These are phyloP conservation scores for Auricularia cornea DNA, from an alignment of 768 basidiomycete genomes.

Conservation along the genomic window DNA sequence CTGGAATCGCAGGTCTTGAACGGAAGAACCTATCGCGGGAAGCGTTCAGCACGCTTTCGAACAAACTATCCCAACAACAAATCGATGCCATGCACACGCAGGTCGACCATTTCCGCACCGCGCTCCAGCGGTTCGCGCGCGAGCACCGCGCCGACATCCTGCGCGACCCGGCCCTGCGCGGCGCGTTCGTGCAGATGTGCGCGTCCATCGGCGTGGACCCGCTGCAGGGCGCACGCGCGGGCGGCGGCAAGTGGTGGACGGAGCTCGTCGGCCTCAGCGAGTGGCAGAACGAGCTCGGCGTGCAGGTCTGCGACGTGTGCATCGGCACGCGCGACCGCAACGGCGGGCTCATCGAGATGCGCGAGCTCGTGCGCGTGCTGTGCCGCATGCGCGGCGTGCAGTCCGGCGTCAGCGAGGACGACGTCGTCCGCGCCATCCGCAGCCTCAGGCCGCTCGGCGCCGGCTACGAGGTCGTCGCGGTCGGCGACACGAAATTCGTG, in stretches of 20 bases:
- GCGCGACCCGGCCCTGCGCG: slow-evolving; percentile 76
- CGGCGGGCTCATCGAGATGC: slow-evolving; percentile 87
- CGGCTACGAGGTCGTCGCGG: slow-evolving; percentile 80
- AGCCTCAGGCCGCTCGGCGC: slow-evolving; percentile 81
- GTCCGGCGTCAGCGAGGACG: slow-evolving; percentile 68
- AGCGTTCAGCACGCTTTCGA: slow-evolving; percentile 43
- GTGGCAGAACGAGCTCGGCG: slow-evolving; percentile 93
- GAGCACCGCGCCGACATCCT: slow-evolving; percentile 80
- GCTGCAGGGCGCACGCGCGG: slow-evolving; percentile 73
- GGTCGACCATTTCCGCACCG: slow-evolving; percentile 73
- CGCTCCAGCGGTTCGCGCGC: slow-evolving; percentile 70
- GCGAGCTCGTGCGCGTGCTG: slow-evolving; percentile 73
- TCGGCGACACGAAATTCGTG: slow-evolving; percentile 67
- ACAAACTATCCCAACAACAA: slow-evolving; percentile 66
- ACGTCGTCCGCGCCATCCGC: slow-evolving; percentile 75
- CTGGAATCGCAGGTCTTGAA: background rate
- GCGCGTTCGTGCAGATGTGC: slow-evolving; percentile 95
- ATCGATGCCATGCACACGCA: slow-evolving; percentile 73
- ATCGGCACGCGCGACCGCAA: slow-evolving; percentile 82
- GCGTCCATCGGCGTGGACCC: slow-evolving; percentile 92
- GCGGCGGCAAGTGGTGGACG: slow-evolving; percentile 72
- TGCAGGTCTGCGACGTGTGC: slow-evolving; percentile 90
- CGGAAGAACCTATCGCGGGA: background rate
- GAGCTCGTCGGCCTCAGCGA: slow-evolving; percentile 74
- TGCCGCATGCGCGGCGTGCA: slow-evolving; percentile 60